Base-by-base conservation (phyloP, 352 stramenopile genomes). In the Phytopythium chamaehyphon region DNA sequence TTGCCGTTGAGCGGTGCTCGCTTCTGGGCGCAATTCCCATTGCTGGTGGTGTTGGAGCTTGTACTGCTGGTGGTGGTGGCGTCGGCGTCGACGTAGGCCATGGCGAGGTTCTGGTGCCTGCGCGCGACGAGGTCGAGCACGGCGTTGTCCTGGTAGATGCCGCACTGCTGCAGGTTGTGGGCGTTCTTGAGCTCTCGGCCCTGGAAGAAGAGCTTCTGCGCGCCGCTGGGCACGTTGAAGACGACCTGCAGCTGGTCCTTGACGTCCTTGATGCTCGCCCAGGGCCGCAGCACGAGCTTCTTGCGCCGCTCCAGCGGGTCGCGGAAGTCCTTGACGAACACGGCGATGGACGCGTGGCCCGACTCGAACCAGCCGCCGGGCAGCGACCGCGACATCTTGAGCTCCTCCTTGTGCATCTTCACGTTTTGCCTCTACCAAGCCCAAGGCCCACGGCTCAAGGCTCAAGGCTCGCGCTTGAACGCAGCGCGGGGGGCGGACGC, bases 211-310 rank as follows among this genome's bases (percentile, higher is more conserved):
- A 93, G 76, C 61, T 90, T 88, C 53, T 93, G 83, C 22, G 79
- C 78, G 51, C 83, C 83, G 35, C 72, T 75, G 28, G 80, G 80
- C 50, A 90, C 79, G 40, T 89, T 88, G 54, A 90, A 90, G 15
- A 91, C 76, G 47, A 90, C 79, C 48, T 91, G 78, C 36, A 93
- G 66, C 65, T 91, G 80, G 51, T 91, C 77, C 49, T 93, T 93
- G 51, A 93, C 70, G 73, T 93, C 80, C 57, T 93, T 93, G 52
- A 93, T 76, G 54, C 64, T 81, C 24, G 83, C 77, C 83, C 83
- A 93, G 16, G 83, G 83, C 51, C 67, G 65, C 51, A 93, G 51
- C 54, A 89, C 68, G 19, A 93, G 78, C 61, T 93, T 93, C 63
- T 90, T 93, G 65, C 86, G 82, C 54, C 80, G 80, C 61, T 76